Base-by-base conservation (phyloP, 768 basidiomycete genomes). In the Lentinus tigrinus region DNA sequence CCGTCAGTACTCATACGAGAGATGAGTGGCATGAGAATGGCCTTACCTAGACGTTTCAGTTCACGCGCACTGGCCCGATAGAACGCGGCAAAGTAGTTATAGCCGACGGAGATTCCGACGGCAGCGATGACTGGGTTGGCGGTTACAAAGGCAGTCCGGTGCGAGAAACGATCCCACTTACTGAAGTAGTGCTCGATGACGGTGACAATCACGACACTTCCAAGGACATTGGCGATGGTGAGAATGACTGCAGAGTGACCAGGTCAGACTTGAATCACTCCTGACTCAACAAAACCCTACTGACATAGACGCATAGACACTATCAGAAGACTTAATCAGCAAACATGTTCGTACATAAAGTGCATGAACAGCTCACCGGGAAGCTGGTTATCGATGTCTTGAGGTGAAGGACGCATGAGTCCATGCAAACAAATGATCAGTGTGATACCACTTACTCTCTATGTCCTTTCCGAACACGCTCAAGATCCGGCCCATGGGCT, bases 1-100 rank as follows among this genome's bases (percentile, higher is more conserved):
- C 4, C 8, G 43, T 46, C 21, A 46, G 43, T 13, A 48, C 11
- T 31, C 40, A 8, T 46, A 23, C 38, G 7, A n/a, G 13, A 42
- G 1, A n/a, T 42, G 2, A 34, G 26, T 44, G 17, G 9, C 31
- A 6, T 28, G 26, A 17, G 4, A 3, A 11, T 24, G 31, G 8
- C 7, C 70, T 43, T 38, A 75, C 76, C 76, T 16, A 81, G 65
- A 3, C 81, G 74, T 67, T 91, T 93, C 67, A 91, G 75, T 69
- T 92, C 89, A 50, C 89, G 75, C 0, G 89, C 85, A 60, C 86
- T 85, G 3, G 81, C 78, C 26, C 86, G 77, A 70, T 92, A 94
- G 74, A 85, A 92, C 0, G 75, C 73, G 2, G 85, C 84, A 55
- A 85, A 84, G 67, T 87, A 84, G 51, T 71, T 77, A 70, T 91